Evolutionary conservation across 257 asterid species (phyloP).

Genomic region (Jasminum sambac): DNA sequence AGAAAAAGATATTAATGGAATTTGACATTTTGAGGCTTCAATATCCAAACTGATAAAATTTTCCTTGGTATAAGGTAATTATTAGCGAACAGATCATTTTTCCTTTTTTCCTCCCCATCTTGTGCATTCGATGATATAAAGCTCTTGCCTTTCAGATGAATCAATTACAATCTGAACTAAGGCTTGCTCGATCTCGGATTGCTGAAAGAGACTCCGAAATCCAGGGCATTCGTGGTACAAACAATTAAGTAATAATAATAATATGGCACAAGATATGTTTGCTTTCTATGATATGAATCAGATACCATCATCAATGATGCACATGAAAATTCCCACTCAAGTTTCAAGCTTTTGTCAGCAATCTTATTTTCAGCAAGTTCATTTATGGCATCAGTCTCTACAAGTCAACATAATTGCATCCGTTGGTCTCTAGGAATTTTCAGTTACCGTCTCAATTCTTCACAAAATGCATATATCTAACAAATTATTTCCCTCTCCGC

Average conservation of each 20-base stretch:
- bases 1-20: not conserved
- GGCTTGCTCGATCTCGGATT: slow-evolving; percentile 87
- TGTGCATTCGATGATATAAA: slow-evolving; percentile 16
- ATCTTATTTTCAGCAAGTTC: slow-evolving; percentile 8
- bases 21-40: not conserved
- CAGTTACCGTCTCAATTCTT: slow-evolving; percentile 1
- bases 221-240: slow-evolving; percentile 71
- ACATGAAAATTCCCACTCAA: not conserved
- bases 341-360: not conserved
- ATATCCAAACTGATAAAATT: not conserved
- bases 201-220: slow-evolving; percentile 90
- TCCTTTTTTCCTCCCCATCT: not conserved
- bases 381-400: not conserved
- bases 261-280: not conserved
- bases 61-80: not conserved
- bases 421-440: not conserved
- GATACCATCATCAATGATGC: not conserved
- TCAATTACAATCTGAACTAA: slow-evolving; percentile 87
- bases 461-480: not conserved
- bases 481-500: slow-evolving; percentile 13
- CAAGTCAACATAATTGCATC: not conserved
- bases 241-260: slow-evolving; percentile 90
- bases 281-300: too few species aligned
- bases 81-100: too few species aligned
- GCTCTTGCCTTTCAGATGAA: slow-evolving; percentile 67